Conservation (phyloP, 2,329 filamentous ascomycete species). For the Metarhizium sp. region DNA sequence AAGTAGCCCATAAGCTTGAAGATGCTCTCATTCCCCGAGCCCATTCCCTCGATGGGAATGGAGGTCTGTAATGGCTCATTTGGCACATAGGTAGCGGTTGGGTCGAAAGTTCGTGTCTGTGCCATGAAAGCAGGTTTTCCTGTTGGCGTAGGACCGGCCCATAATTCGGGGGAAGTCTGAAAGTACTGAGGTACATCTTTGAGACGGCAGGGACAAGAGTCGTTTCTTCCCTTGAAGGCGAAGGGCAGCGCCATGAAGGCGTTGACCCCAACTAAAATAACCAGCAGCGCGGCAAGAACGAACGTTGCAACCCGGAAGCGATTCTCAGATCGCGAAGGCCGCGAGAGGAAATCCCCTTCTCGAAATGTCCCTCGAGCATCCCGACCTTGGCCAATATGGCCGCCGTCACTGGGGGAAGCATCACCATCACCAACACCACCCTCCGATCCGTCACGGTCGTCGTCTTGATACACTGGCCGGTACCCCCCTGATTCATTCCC, state of each 20-base stretch:
- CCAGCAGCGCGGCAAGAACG: constrained; percentile 22
- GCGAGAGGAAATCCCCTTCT: constrained; percentile 4
- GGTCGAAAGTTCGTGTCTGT: constrained; percentile 58
- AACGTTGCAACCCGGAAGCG: constrained; percentile 21
- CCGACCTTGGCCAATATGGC: not conserved
- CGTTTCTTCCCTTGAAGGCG: constrained; percentile 14
- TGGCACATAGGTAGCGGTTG: constrained; percentile 55
- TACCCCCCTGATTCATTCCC: constrained; percentile 16
- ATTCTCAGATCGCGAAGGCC: constrained; percentile 13
- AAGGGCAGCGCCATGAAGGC: constrained; percentile 26
- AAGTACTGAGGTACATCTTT: constrained; percentile 51
- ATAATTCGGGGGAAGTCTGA: constrained; percentile 50
- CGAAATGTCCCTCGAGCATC: not conserved
- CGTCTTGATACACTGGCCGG: constrained; percentile 24
- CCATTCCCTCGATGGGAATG: constrained; percentile 53
- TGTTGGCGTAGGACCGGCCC: constrained; percentile 59
- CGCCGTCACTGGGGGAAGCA: not conserved
- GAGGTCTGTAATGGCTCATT: constrained; percentile 64
- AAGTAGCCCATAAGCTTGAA: constrained; percentile 60
- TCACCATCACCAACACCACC: not conserved
- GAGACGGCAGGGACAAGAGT: constrained; percentile 20
- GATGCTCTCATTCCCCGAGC: constrained; percentile 50
- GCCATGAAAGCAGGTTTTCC: constrained; percentile 61
- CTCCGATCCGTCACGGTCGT: constrained; percentile 9
- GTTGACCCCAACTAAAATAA: constrained; percentile 28